Evolutionary conservation across 2,329 filamentous ascomycete genomes (phyloP).

Genomic region (Trichoderma afroharzianum): DNA sequence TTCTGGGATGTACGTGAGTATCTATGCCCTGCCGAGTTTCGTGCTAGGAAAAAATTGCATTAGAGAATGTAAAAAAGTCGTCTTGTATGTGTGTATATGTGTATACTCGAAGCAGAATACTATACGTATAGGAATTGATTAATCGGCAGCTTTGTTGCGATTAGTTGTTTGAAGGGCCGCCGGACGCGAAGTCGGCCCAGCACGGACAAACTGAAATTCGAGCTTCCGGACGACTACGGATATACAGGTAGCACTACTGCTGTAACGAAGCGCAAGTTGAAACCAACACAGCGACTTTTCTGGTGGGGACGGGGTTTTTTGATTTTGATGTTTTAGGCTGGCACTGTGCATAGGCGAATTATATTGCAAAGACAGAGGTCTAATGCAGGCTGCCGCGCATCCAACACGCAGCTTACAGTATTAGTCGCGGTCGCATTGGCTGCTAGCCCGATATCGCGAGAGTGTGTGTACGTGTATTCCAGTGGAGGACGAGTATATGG

Average conservation of each 20-base stretch:
- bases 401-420: not conserved
- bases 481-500: not conserved
- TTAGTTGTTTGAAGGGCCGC: not conserved
- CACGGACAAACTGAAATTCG: not conserved
- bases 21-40: not conserved
- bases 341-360: not conserved
- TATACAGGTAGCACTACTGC: not conserved
- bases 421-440: not conserved
- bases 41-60: not conserved
- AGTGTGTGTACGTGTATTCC: not conserved
- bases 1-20: not conserved
- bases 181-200: not conserved
- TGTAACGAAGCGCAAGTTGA: too few relatives aligned
- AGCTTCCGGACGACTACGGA: not conserved
- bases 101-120: not conserved
- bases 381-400: not conserved
- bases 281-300: not conserved
- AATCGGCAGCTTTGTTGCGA: not conserved
- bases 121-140: not conserved
- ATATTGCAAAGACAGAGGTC: not conserved
- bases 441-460: not conserved
- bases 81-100: not conserved
- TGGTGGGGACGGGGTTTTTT: not conserved
- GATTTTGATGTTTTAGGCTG: not conserved
- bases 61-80: not conserved